Evolutionary conservation across 2,329 filamentous ascomycete species (phyloP), one percentile per base, ranked within the genome.

Genomic region (Ophiocordyceps camponoti-saundersi): DNA sequence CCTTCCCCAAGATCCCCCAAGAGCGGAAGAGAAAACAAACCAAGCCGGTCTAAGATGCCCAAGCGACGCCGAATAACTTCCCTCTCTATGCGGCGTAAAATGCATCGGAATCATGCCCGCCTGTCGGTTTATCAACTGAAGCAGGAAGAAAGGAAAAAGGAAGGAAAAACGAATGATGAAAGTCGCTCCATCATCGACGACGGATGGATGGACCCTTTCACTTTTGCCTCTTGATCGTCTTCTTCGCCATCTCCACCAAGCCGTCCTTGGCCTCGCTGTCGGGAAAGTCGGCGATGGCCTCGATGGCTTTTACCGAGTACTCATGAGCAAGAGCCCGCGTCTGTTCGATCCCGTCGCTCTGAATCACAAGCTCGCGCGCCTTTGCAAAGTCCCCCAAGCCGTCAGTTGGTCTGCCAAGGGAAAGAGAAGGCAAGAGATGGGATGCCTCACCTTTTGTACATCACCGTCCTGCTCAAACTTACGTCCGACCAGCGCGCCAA

Each of bases 221-320:
- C 65, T 95, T 95, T 62, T 87, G 75, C 58, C 90, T 76, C 65
- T 87, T 82, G 69, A 95, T 78, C 16, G 89, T 88, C 70, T 95
- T 95, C 56, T 82, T 76, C 54, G 88, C 93, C 86, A 96, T 95
- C 58, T 95, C 87, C 43, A 95, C 70, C 40, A 98, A 70, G 0
- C 90, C 90, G 29, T 83, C 77, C 69, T 95, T 96, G 49, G 92
- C 92, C 53, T 96, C 90, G 61, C 88, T 90, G n/a, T 89, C 82
- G 7, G 92, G 92, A 64, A 98, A 95, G 43, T 70, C 67, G 52
- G 75, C 73, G 57, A 98, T 85, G n/a, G 89, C 85, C 6, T 79
- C 74, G 50, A 94, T 84, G 26, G 92, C 92, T 59, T 85, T 85
- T 59, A 92, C 82, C 39, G 84, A 82, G 62, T 95, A 98, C 56